These are phyloP conservation scores for Primulina huaijiensis DNA, from an alignment of 257 asterid species.

Conservation along the genomic window DNA sequence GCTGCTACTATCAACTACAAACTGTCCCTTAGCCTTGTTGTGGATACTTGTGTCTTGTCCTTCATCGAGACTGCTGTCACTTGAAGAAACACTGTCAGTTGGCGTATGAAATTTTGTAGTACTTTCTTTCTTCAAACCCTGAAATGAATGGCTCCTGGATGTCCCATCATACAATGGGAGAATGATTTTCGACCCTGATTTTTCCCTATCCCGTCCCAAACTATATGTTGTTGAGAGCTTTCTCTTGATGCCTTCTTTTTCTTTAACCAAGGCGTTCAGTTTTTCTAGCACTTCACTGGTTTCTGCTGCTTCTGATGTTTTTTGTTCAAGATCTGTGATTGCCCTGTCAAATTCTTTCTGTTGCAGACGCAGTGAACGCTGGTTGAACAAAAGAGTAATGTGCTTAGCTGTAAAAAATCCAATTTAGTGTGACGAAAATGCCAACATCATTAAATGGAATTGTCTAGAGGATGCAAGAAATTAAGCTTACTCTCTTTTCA, in stretches of 20 bases:
- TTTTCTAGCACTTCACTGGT: conserved; percentile 48
- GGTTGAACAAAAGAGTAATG: conserved; percentile 6
- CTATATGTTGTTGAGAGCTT: conserved; percentile 85
- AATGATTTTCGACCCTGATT: conserved; percentile 35
- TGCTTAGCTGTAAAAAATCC: neutral
- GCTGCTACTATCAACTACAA: conserved; percentile 38
- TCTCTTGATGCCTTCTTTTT: conserved; percentile 59
- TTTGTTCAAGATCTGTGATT: conserved; percentile 63
- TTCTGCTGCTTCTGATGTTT: conserved; percentile 50
- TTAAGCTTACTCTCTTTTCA: conserved; percentile 72
- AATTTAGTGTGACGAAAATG: neutral
- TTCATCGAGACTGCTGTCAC: conserved; percentile 28
- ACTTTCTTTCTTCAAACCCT: conserved; percentile 57
- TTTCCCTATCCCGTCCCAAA: conserved; percentile 62
- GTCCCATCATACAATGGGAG: conserved; percentile 50
- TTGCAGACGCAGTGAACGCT: conserved; percentile 74
- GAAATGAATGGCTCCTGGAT: conserved; percentile 58
- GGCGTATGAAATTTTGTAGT: conserved; percentile 56
- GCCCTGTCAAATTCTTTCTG: conserved; percentile 67
- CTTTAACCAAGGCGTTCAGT: conserved; percentile 54
- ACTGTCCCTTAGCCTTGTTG: conserved; percentile 28
- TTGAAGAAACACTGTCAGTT: conserved; percentile 32
- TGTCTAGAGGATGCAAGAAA: neutral
- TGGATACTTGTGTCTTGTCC: conserved; percentile 14
- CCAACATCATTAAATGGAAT: neutral